These are phyloP conservation scores for Ustilago trichophora DNA, from an alignment of 1,284 basidiomycete species.

Conservation along the genomic window DNA sequence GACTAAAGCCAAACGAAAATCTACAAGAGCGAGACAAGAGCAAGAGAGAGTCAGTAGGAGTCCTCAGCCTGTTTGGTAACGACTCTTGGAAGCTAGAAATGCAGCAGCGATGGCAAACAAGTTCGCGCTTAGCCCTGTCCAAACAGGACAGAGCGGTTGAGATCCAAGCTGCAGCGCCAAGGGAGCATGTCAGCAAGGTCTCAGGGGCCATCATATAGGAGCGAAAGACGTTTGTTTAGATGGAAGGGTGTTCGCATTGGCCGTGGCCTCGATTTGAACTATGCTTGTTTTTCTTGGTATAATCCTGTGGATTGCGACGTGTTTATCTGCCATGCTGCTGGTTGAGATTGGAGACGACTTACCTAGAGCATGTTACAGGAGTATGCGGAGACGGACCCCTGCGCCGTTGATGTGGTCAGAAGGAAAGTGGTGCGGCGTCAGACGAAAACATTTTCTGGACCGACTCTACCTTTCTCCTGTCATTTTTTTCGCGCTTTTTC, in stretches of 20 bases:
- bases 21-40: background rate
- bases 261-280: conserved; percentile 58
- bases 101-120: conserved; percentile 2
- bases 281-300: conserved; percentile 49
- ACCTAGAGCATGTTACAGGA: background rate
- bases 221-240: conserved; percentile 63
- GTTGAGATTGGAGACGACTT: background rate
- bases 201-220: conserved; percentile 60
- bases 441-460: background rate
- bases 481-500: conserved; percentile 5
- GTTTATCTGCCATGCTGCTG: background rate
- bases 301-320: conserved; percentile 57
- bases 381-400: conserved; percentile 5
- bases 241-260: conserved; percentile 58
- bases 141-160: background rate
- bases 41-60: background rate
- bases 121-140: too few relatives aligned
- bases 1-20: background rate
- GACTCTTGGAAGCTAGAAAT: too few relatives aligned
- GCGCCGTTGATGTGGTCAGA: conserved; percentile 12
- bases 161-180: background rate
- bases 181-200: background rate
- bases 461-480: background rate
- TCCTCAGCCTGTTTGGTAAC: too few relatives aligned
- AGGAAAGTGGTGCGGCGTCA: background rate